These are phyloP conservation scores for Micractinium sp. DNA, from an alignment of 139 green algal species.

Conservation along the genomic window DNA sequence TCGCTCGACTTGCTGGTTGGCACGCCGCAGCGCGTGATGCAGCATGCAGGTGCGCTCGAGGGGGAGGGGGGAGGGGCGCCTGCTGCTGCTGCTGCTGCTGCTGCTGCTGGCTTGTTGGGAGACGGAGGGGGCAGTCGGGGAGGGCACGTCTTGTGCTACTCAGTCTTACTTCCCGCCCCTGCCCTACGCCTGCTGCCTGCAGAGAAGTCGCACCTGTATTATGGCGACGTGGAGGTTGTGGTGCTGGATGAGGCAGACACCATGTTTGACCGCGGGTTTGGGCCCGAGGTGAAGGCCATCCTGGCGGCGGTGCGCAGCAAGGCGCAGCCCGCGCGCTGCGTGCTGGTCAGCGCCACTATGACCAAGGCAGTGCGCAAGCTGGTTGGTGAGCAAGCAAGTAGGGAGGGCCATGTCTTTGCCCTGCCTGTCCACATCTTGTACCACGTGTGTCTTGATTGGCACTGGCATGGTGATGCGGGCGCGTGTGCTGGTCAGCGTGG, in stretches of 20 bases:
- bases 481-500: slow-evolving; percentile 94
- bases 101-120: background rate
- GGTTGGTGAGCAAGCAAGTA: slow-evolving; percentile 29
- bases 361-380: slow-evolving; percentile 66
- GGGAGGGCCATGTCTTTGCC: too few species aligned
- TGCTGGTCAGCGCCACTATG: slow-evolving; percentile 95
- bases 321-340: slow-evolving; percentile 56
- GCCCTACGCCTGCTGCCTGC: background rate
- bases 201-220: slow-evolving; percentile 80
- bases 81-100: too few species aligned
- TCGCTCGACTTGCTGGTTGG: slow-evolving; percentile 90
- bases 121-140: too few species aligned
- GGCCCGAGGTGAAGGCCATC: slow-evolving; percentile 73
- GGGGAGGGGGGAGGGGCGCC: background rate
- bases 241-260: slow-evolving; percentile 99
- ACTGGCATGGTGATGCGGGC: too few species aligned
- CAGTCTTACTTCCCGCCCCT: background rate
- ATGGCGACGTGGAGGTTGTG: slow-evolving; percentile 80
- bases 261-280: slow-evolving; percentile 85
- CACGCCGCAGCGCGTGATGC: slow-evolving; percentile 85
- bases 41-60: slow-evolving; percentile 63
- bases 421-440: too few species aligned
- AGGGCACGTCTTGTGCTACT: background rate
- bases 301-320: slow-evolving; percentile 72
- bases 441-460: too few species aligned